A percentile compares a stretch with the other conserved stretches of the same genome.
Conservation (phyloP, 176 grass and related monocot species). For the Lolium rigidum region DNA sequence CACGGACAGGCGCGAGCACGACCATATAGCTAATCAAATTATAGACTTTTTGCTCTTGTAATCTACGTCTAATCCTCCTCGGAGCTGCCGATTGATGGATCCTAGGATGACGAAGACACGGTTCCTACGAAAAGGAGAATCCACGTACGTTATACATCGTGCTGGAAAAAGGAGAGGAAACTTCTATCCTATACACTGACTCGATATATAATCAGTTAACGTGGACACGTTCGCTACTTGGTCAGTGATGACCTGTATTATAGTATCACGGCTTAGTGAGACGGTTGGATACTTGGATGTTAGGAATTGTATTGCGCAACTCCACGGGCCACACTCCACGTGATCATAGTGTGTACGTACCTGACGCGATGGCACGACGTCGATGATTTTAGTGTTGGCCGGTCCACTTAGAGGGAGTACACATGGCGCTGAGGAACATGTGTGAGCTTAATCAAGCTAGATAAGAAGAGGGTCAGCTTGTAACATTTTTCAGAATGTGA, state of each 20-base stretch:
- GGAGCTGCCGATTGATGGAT: conserved; percentile 44
- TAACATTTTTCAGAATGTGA: no score
- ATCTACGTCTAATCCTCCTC: conserved; percentile 48
- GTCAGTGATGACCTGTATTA: not conserved
- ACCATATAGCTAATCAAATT: not conserved
- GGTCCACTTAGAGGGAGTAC: conserved; percentile 36
- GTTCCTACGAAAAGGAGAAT: conserved; percentile 28
- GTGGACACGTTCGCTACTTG: conserved; percentile 5
- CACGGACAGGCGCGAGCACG: not conserved
- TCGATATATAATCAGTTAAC: not conserved
- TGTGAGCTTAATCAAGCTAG: not conserved
- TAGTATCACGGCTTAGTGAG: not conserved
- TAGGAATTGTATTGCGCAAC: conserved; percentile 1
- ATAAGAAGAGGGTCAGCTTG: not conserved
- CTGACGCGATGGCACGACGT: conserved; percentile 16
- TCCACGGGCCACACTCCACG: not conserved
- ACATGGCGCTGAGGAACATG: conserved; percentile 26
- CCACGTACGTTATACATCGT: not conserved
- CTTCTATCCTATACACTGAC: conserved; percentile 25
- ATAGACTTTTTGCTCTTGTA: conserved; percentile 22
- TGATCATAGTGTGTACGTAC: not conserved
- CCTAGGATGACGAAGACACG: conserved; percentile 39
- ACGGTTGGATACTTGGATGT: not conserved
- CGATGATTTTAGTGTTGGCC: conserved; percentile 2
- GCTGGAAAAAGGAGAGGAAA: conserved; percentile 30